These are phyloP conservation scores for Fusarium incarnatum DNA, from an alignment of 2,329 filamentous ascomycete species.

Conservation along the genomic window DNA sequence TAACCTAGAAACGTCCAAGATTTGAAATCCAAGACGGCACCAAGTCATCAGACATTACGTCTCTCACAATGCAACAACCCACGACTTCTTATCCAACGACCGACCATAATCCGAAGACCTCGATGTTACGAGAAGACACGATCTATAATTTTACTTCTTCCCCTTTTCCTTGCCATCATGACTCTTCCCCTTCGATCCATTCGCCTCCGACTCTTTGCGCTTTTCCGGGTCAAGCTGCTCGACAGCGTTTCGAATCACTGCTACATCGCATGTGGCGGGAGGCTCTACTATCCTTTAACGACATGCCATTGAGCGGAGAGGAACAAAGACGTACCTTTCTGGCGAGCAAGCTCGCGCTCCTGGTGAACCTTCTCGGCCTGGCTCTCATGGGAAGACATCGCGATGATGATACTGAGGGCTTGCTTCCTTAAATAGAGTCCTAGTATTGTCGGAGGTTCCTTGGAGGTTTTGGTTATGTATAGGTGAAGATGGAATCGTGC, in stretches of 20 bases:
- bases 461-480: neutral
- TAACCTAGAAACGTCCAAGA: neutral
- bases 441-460: fast-evolving
- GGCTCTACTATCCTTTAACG: neutral
- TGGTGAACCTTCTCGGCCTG: neutral
- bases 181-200: neutral
- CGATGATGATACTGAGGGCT: neutral
- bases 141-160: neutral
- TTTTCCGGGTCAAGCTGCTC: neutral
- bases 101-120: neutral
- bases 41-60: neutral
- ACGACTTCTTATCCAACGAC: neutral
- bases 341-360: neutral
- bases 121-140: neutral
- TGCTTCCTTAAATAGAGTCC: neutral
- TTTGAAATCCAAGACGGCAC: neutral
- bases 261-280: neutral
- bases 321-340: neutral
- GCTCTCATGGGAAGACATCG: neutral
- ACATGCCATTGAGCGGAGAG: neutral
- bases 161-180: neutral
- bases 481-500: neutral
- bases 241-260: neutral
- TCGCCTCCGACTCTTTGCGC: neutral
- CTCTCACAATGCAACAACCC: neutral